Evolutionary conservation across 176 grass and related monocot species (phyloP), one percentile per base, ranked within the genome.

Genomic region (Aegilops longissima): DNA sequence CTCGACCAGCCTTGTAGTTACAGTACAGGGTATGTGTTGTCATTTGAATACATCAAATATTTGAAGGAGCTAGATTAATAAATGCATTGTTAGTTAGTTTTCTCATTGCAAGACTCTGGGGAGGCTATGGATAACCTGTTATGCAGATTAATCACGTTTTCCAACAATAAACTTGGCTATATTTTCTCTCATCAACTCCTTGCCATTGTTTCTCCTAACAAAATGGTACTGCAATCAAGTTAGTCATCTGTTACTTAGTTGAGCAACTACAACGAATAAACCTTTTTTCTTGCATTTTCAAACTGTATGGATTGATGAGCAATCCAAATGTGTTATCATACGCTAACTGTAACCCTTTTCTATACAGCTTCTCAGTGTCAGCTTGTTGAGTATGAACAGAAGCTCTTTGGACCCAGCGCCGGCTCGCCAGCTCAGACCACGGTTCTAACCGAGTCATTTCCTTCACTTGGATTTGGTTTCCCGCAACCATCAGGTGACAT

Each of bases 361-460:
- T 88, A 12, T 87, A 70, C 80, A 92, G 95, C 80, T 80, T 85
- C 71, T 31, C 90, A 91, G 88, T 62, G 87, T 17, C 87, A 92
- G 84, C 90, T 96, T 49, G 47, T 90, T 30, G 87, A 92, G 82
- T 96, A 93, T 23, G 92, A 93, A 76, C 85, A 90, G 80, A 93
- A 87, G 61, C 82, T 97, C 65, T 92, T 94, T 66, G 92, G 90
- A 64, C 38, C 88, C 29, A 90, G 58, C 42, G 70, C 56, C 35
- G 61, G 66, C 35, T 78, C 10, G 1, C 77, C 38, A 76, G 62
- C 72, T 70, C 80, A 73, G 73, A 61, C 84, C 2, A 77, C 80
- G 24, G 39, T 81, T 70, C 85, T 87, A 63, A 76, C 91, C 7
- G 94, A 94, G 36, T 82, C 89, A 83, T 93, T 92, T 79, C 82